Percentiles rank a stretch among this genome's conserved stretches.
Conservation (phyloP, 441 rosid genomes). For the Populus hybrid region DNA sequence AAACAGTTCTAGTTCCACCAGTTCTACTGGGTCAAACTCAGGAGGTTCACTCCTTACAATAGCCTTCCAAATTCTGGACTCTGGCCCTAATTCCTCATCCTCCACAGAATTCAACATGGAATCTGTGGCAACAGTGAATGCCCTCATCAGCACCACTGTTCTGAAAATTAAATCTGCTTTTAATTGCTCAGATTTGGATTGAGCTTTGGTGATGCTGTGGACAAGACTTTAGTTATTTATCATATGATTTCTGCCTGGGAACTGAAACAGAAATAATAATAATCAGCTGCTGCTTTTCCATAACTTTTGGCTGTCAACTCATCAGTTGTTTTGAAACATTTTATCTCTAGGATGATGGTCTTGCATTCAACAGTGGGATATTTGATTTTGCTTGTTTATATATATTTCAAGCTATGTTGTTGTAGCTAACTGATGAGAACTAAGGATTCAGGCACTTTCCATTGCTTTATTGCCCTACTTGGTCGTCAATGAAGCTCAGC, state of each 20-base stretch:
- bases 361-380: not conserved
- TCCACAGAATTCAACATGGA: conserved; percentile 32
- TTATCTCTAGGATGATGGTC: not conserved
- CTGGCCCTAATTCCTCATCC: conserved; percentile 16
- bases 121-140: conserved; percentile 43
- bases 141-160: conserved; percentile 52
- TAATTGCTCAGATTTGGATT: conserved; percentile 34
- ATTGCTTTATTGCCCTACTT: not conserved
- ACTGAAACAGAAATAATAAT: not conserved
- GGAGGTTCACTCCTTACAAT: conserved; percentile 47
- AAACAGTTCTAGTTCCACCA: conserved; percentile 8
- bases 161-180: conserved; percentile 44
- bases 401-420: too few species aligned
- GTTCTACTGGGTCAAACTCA: too few species aligned
- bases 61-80: conserved; percentile 51
- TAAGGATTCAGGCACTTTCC: not conserved
- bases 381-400: not conserved
- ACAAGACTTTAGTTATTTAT: not conserved
- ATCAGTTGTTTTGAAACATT: not conserved
- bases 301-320: too few species aligned
- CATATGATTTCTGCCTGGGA: not conserved
- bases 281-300: not conserved
- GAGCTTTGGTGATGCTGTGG: not conserved
- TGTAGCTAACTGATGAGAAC: not conserved
- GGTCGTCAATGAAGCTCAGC: not conserved